Evolutionary conservation across 208 protist genomes (phyloP).

Genomic region (Zelonia costaricensis): DNA sequence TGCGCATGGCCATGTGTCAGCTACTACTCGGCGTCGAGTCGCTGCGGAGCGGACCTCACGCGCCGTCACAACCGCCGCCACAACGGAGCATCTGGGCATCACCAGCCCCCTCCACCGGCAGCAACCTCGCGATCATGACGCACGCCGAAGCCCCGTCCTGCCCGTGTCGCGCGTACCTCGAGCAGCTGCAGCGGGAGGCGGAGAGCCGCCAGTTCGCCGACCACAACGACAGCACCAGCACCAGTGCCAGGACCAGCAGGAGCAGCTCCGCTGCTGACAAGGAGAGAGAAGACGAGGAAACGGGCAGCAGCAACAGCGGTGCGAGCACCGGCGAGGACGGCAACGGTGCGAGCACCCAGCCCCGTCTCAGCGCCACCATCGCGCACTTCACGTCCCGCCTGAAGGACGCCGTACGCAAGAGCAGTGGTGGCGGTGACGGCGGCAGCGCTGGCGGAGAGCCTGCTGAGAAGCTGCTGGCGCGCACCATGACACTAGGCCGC

Average conservation of each 20-base stretch:
- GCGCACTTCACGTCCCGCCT: slow-evolving; percentile 6
- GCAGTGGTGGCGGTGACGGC: neutral
- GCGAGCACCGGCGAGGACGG: neutral
- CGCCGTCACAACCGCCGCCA: too few species aligned
- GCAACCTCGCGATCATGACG: too few species aligned
- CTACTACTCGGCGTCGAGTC: slow-evolving; percentile 14
- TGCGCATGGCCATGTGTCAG: slow-evolving; percentile 18
- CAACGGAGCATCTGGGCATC: neutral
- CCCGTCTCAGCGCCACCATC: neutral
- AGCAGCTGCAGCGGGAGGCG: slow-evolving; percentile 16
- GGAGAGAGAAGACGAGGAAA: neutral
- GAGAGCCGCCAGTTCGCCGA: neutral
- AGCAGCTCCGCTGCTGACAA: neutral
- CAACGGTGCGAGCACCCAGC: neutral
- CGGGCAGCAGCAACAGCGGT: neutral
- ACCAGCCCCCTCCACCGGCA: neutral
- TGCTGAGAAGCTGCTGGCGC: neutral
- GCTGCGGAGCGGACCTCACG: slow-evolving; percentile 1
- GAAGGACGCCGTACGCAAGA: slow-evolving; percentile 12
- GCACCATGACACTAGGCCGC: neutral
- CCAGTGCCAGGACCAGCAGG: neutral
- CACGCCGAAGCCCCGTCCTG: slow-evolving; percentile 14
- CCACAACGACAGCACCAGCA: slow-evolving; percentile 3
- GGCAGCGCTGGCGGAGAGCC: neutral
- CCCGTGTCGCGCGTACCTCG: slow-evolving; percentile 13